Evolutionary conservation across 345 rosid genomes (phyloP).

Genomic region (Combretum micranthum): DNA sequence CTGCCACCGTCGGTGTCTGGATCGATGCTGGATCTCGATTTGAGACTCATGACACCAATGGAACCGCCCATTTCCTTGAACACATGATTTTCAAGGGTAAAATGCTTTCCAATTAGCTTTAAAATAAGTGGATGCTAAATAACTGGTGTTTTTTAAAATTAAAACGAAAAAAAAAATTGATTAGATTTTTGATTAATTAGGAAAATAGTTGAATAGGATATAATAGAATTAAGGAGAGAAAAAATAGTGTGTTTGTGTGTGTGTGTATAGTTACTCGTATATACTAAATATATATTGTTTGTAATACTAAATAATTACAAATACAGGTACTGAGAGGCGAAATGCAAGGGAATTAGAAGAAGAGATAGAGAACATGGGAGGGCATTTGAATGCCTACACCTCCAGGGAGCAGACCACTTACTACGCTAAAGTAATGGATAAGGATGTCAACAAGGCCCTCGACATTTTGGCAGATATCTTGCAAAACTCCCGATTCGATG

Average conservation of each 20-base stretch:
- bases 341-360: conserved; percentile 58
- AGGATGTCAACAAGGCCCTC: conserved; percentile 53
- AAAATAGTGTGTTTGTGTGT: too few relatives aligned
- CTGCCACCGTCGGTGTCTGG: conserved; percentile 97
- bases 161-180: too few relatives aligned
- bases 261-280: too few relatives aligned
- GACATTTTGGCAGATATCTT: conserved; percentile 85
- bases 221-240: too few relatives aligned
- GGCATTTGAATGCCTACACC: conserved; percentile 90
- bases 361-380: conserved; percentile 96
- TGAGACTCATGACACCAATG: conserved; percentile 81
- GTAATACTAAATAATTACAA: background rate
- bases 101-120: background rate
- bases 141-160: too few relatives aligned
- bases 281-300: too few relatives aligned
- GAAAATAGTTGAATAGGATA: too few relatives aligned
- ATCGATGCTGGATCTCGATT: conserved; percentile 95
- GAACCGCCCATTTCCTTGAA: conserved; percentile 93
- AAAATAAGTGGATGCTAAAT: too few relatives aligned
- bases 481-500: conserved; percentile 82
- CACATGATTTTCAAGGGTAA: conserved; percentile 89
- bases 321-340: conserved; percentile 54
- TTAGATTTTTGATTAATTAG: too few relatives aligned
- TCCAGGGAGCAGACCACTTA: conserved; percentile 96
- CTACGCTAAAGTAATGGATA: conserved; percentile 82